Conservation (phyloP, 805 yeast genomes). For the Metschnikowia lachancei region DNA sequence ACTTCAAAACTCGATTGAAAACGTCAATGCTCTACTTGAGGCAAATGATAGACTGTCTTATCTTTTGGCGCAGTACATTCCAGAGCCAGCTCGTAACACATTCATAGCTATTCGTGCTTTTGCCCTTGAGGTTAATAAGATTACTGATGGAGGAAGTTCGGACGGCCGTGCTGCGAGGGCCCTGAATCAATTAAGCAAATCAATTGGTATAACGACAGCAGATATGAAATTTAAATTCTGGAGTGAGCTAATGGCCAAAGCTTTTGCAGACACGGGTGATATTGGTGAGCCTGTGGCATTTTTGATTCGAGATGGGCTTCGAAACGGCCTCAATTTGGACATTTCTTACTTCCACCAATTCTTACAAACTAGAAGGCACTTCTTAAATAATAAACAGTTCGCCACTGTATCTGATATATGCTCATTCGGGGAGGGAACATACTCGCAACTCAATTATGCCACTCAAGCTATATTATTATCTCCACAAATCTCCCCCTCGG, state of each 20-base stretch:
- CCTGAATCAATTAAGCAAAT: constrained; percentile 25
- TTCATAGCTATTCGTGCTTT: constrained; percentile 65
- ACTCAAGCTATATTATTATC: constrained; percentile 60
- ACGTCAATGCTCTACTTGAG: constrained; percentile 45
- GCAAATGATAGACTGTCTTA: constrained; percentile 60
- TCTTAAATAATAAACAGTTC: constrained; percentile 47
- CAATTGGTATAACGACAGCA: constrained; percentile 40
- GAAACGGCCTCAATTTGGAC: constrained; percentile 50
- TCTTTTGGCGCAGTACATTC: constrained; percentile 65
- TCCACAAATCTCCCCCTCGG: constrained; percentile 55
- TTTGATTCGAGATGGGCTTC: constrained; percentile 53
- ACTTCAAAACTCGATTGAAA: constrained; percentile 37
- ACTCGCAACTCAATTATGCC: constrained; percentile 69
- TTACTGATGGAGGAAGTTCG: constrained; percentile 32
- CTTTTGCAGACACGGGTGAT: constrained; percentile 36
- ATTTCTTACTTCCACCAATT: constrained; percentile 55
- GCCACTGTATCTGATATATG: constrained; percentile 57
- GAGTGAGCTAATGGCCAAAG: constrained; percentile 57
- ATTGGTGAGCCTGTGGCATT: constrained; percentile 64
- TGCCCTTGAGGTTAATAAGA: constrained; percentile 59
- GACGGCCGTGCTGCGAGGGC: constrained; percentile 23
- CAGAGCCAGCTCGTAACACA: constrained; percentile 58
- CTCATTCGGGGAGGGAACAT: constrained; percentile 75
- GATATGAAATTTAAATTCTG: constrained; percentile 70
- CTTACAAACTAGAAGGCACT: constrained; percentile 55